Conservation (phyloP, 495 filamentous ascomycete species). For the Penicillium canescens region DNA sequence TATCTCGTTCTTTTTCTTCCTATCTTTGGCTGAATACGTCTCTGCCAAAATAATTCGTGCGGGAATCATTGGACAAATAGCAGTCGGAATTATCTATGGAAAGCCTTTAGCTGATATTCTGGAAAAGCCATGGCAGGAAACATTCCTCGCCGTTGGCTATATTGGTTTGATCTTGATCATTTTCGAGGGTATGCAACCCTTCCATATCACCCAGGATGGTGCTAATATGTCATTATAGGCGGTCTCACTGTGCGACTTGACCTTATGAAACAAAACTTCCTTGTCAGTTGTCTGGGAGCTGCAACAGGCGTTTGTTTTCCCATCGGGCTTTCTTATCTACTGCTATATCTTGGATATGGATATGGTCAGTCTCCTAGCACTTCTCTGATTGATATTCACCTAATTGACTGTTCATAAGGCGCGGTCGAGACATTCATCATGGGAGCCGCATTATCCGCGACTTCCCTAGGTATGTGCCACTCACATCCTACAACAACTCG, state of each 20-base stretch:
- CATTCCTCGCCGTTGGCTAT: slow-evolving; percentile 35
- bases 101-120: slow-evolving; percentile 34
- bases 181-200: slow-evolving; percentile 27
- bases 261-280: slow-evolving; percentile 34
- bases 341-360: slow-evolving; percentile 32
- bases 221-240: slow-evolving; percentile 23
- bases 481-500: no score
- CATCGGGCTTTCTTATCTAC: slow-evolving; percentile 32
- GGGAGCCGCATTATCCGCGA: slow-evolving; percentile 33
- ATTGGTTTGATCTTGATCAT: slow-evolving; percentile 39
- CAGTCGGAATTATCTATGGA: slow-evolving; percentile 38
- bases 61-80: slow-evolving; percentile 37
- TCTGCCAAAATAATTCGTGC: slow-evolving; percentile 32
- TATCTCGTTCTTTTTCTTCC: slow-evolving; percentile 37
- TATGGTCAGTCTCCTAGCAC: slow-evolving; percentile 20
- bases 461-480: slow-evolving; percentile 27
- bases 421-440: slow-evolving; percentile 40
- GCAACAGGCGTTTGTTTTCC: slow-evolving; percentile 36
- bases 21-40: slow-evolving; percentile 33
- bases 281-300: slow-evolving; percentile 29
- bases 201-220: neutral
- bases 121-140: slow-evolving; percentile 29
- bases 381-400: neutral
- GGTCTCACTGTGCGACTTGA: slow-evolving; percentile 32
- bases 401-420: slow-evolving; percentile 13